A percentile compares a stretch with the other conserved stretches of the same genome.
Evolutionary conservation across 768 basidiomycete species (phyloP).

Genomic region (Phanerochaete sordida): DNA sequence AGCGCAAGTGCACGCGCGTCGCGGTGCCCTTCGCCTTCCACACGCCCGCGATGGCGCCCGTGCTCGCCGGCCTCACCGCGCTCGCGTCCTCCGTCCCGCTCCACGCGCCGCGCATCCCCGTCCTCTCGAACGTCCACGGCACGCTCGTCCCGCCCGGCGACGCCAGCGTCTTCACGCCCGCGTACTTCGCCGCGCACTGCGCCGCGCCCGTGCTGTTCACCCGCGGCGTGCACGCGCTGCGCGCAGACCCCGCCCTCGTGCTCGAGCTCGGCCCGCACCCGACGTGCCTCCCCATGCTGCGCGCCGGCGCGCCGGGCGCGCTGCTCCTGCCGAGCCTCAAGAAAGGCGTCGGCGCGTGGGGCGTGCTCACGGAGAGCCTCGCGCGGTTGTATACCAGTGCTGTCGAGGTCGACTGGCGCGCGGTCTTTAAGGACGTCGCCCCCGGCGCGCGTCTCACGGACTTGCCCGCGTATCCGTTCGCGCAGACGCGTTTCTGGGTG

Average conservation of each 20-base stretch:
- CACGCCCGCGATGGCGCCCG: conserved; percentile 57
- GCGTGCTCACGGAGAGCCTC: conserved; percentile 42
- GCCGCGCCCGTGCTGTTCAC: conserved; percentile 54
- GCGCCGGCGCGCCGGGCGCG: conserved; percentile 23
- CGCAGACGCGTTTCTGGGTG: conserved; percentile 54
- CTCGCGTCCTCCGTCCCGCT: conserved; percentile 36
- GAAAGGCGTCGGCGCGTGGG: conserved; percentile 41
- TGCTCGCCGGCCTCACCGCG: conserved; percentile 45
- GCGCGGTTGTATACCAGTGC: conserved; percentile 43
- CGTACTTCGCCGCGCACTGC: conserved; percentile 61
- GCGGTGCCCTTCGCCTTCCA: conserved; percentile 64
- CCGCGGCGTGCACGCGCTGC: conserved; percentile 43
- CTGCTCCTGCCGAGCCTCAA: conserved; percentile 45
- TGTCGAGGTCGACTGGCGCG: conserved; percentile 49
- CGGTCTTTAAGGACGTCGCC: conserved; percentile 45
- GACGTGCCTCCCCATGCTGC: conserved; percentile 53
- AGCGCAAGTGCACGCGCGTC: conserved; percentile 40
- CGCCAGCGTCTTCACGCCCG: conserved; percentile 38
- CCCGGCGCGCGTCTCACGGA: conserved; percentile 38
- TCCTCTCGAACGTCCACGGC: conserved; percentile 63
- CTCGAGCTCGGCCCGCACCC: conserved; percentile 69
- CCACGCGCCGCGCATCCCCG: conserved; percentile 48
- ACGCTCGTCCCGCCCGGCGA: conserved; percentile 52
- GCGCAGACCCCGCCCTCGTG: conserved; percentile 27
- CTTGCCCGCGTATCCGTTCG: conserved; percentile 59